Evolutionary conservation across 2,329 filamentous ascomycete genomes (phyloP), one percentile per base, ranked within the genome.

Genomic region (Chaetothyriales sp.): DNA sequence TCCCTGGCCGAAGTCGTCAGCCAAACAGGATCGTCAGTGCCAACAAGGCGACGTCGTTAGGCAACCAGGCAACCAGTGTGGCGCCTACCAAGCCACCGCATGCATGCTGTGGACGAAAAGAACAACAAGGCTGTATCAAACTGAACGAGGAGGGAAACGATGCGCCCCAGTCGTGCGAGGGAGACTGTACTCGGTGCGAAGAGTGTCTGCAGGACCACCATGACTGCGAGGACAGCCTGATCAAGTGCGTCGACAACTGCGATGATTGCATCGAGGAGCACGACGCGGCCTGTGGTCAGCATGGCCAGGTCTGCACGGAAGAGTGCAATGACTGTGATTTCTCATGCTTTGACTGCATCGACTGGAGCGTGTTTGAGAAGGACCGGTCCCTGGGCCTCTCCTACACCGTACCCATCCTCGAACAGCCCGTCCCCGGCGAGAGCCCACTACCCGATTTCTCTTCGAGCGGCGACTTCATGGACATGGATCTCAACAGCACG

Each of bases 301-400:
- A 56, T 36, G 54, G 51, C 12, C 49, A 51, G 42, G 49, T 49
- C 5, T 59, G 57, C 50, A 50, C 54, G 43, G 57, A 57, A 18
- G 57, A 43, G 20, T 55, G 56, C 20, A 53, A 56, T 45, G 55
- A 59, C 19, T 55, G 55, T 36, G 57, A 59, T 18, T 58, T 58
- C 28, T 56, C 54, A n/a, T 58, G 56, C 51, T 58, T 58, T 44
- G 56, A 58, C n/a, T 58, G 56, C 44, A 55, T 58, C 26, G 56
- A 58, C 46, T 58, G 56, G 58, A 57, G 48, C 46, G 53, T 53
- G 43, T 58, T 55, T 44, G 57, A 56, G 42, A 52, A 44, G 15
- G 57, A 57, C 53, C 57, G 54, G 39, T 53, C 50, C 45, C 51
- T 57, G 18, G 58, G 57, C n/a, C 52, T 58, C 9, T 51, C 50